Base-by-base conservation (phyloP, 2,329 filamentous ascomycete genomes). In the Bipolaris gigantea region DNA sequence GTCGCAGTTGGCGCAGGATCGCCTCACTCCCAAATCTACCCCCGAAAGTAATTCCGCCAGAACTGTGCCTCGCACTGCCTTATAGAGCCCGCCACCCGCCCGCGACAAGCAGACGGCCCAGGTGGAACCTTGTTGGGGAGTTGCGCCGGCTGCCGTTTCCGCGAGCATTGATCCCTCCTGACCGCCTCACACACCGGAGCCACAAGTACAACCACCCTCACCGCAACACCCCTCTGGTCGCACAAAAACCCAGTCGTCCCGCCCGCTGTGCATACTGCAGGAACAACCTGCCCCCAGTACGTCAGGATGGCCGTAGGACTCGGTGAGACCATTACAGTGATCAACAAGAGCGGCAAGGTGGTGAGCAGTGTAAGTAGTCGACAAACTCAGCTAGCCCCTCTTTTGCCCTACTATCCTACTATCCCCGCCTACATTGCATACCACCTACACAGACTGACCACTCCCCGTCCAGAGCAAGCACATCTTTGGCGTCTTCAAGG, bases 261-360 rank as follows among this genome's bases (percentile, higher is more conserved):
- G 41, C 59, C 42, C 55, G 60, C 60, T 56, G 49, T 61, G 62
- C 64, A 64, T 53, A 53, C 62, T 65, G 59, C 57, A 64, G 57
- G 59, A 55, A 56, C 50, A 54, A 35, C 46, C 41, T 40, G 50
- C 50, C 50, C 42, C 43, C 38, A 50, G 18, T 47, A 51, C 56
- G 54, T 47, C 64, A 59, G 56, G 45, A 73, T 74, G 71, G 71
- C 68, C 19, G 61, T 84, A 30, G 80, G 83, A 60, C 60, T 84
- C 30, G 80, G 83, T 59, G 88, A 96, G 76, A 93, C 90, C 45
- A 86, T 96, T 64, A 92, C 90, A 62, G 89, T 96, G 68, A 88
- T 96, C 76, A 94, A 96, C 79, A 92, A 85, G 74, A 94, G 90
- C 53, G 91, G 91, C 67, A 95, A 96, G 77, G 87, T 96, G 46